Percentiles rank a stretch among this genome's conserved stretches.
phyloP scores from a whole-genome alignment of 495 filamentous ascomycete genomes.

The Penicillium crystallinum region DNA sequence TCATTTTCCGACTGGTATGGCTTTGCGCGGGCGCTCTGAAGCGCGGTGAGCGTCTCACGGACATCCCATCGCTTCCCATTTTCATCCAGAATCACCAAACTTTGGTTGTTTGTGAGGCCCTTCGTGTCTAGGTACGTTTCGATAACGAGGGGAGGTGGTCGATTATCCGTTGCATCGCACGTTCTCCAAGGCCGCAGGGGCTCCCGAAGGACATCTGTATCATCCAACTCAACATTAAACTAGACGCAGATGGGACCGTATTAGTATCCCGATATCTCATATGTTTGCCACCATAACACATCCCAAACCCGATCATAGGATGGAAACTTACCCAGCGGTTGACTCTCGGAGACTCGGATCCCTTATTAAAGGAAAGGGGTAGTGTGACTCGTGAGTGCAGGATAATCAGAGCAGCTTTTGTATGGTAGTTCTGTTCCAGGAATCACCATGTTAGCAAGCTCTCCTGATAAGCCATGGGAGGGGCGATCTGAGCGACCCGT shows the following conservation, averaged over 20 bases:
- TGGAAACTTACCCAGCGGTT: slow-evolving; percentile 85
- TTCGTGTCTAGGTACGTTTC: slow-evolving; percentile 85
- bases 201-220: slow-evolving; percentile 78
- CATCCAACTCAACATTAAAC: slow-evolving; percentile 94
- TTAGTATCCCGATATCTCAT: slow-evolving; percentile 2
- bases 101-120: slow-evolving; percentile 77
- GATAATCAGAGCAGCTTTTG: slow-evolving; percentile 82
- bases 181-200: slow-evolving; percentile 73
- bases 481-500: slow-evolving; percentile 20
- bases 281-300: background rate
- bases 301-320: background rate
- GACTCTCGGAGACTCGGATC: slow-evolving; percentile 56
- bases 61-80: slow-evolving; percentile 92
- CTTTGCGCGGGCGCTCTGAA: slow-evolving; percentile 31
- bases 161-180: slow-evolving; percentile 68
- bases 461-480: background rate
- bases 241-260: slow-evolving; percentile 28
- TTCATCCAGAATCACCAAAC: slow-evolving; percentile 79
- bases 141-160: slow-evolving; percentile 81
- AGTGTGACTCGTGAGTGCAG: slow-evolving; percentile 71
- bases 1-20: slow-evolving; percentile 36
- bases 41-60: slow-evolving; percentile 68
- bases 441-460: slow-evolving; percentile 5
- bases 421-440: slow-evolving; percentile 72
- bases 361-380: slow-evolving; percentile 54